phyloP scores from a whole-genome alignment of 2,329 filamentous ascomycete species.

The Ilyonectria destructans region DNA sequence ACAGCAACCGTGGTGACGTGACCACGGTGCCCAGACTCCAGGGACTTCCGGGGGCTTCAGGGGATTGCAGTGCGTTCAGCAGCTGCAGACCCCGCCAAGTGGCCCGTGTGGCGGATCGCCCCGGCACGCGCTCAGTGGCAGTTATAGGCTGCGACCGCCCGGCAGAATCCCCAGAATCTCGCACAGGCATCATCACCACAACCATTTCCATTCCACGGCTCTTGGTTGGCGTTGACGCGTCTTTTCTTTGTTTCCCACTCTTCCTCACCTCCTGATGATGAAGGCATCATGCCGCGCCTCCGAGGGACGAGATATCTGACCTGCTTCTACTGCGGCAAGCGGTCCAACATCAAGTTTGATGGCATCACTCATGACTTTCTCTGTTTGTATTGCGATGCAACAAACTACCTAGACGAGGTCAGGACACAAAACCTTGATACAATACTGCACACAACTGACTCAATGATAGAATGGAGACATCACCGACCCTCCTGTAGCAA shows the following conservation, averaged over 20 bases:
- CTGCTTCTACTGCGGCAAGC: slow-evolving; percentile 90
- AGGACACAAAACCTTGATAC: neutral
- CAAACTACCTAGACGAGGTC: slow-evolving; percentile 92
- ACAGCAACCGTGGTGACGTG: slow-evolving; percentile 33
- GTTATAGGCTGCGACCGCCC: slow-evolving; percentile 49
- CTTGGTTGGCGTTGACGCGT: neutral
- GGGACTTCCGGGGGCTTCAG: slow-evolving; percentile 34
- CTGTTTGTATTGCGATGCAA: slow-evolving; percentile 85
- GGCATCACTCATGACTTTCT: slow-evolving; percentile 76
- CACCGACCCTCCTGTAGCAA: slow-evolving; percentile 83
- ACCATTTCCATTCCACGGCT: neutral
- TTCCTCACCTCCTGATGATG: slow-evolving; percentile 23
- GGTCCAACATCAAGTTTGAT: slow-evolving; percentile 73
- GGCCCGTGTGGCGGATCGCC: slow-evolving; percentile 24
- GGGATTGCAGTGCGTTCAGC: slow-evolving; percentile 26
- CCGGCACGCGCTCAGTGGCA: slow-evolving; percentile 20
- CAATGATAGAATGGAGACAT: slow-evolving; percentile 83
- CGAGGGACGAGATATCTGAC: slow-evolving; percentile 64
- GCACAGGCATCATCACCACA: slow-evolving; percentile 31
- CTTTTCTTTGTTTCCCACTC: neutral
- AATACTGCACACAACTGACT: slow-evolving; percentile 24
- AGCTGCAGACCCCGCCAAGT: slow-evolving; percentile 31
- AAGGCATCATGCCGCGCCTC: slow-evolving; percentile 61
- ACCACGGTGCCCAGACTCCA: slow-evolving; percentile 25
- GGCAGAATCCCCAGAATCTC: slow-evolving; percentile 53